A percentile compares a stretch with the other conserved stretches of the same genome.
These are phyloP conservation scores for Paspalum vaginatum DNA, from an alignment of 176 grass and related monocot genomes.

Conservation along the genomic window DNA sequence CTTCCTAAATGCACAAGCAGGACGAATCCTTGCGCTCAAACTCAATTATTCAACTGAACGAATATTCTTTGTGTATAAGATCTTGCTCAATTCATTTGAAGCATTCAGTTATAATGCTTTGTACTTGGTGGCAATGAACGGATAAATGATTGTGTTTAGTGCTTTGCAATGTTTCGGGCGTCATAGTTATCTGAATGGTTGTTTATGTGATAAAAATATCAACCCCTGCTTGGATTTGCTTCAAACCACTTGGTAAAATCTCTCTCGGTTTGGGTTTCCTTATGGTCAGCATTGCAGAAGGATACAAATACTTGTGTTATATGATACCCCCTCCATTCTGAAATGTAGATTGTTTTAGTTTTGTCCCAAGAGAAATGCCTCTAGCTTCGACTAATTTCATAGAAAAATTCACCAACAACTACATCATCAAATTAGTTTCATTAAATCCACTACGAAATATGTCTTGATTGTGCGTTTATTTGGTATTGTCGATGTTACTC, in stretches of 20 bases:
- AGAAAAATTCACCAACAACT: no score
- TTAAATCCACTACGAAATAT: no score
- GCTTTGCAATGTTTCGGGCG: background rate
- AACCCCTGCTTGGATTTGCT: background rate
- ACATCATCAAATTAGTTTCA: no score
- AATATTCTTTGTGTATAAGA: background rate
- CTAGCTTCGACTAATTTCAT: no score
- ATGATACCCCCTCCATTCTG: background rate
- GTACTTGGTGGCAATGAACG: background rate
- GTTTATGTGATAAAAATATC: background rate
- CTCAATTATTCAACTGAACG: background rate
- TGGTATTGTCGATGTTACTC: no score
- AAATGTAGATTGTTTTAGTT: no score
- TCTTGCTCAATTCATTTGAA: background rate
- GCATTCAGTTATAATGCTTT: background rate
- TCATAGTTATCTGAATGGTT: background rate
- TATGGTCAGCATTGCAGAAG: background rate
- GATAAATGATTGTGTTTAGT: background rate
- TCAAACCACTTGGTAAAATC: background rate
- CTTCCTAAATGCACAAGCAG: background rate
- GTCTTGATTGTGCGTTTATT: no score
- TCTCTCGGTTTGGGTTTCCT: background rate
- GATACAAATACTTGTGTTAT: background rate
- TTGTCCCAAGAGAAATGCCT: no score
- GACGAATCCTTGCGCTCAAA: background rate